A percentile compares a stretch with the other conserved stretches of the same genome.
Conservation (phyloP, 2,329 filamentous ascomycete genomes). For the Verticillium zaregamsianum region DNA sequence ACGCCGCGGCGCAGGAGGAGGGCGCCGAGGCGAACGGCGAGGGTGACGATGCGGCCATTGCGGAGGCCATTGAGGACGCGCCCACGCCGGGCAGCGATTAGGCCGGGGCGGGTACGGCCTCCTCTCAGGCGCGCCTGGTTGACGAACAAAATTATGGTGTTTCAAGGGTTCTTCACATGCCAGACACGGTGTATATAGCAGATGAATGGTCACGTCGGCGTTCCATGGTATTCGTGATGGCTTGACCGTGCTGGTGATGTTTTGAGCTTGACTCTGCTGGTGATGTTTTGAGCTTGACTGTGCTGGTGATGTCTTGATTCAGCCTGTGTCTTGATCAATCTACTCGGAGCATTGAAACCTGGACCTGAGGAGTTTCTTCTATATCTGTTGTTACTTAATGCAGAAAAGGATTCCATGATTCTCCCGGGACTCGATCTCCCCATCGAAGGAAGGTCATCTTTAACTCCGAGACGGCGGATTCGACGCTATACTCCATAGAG, state of each 20-base stretch:
- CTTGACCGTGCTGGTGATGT: not conserved
- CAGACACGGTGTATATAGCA: not conserved
- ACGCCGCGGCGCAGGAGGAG: not conserved
- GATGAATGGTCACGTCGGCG: not conserved
- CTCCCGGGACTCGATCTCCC: too few species aligned
- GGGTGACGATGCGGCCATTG: not conserved
- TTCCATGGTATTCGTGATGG: not conserved
- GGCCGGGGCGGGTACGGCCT: not conserved
- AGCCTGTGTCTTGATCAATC: too few species aligned
- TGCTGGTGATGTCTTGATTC: too few species aligned
- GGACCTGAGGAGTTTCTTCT: too few species aligned
- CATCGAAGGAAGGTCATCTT: too few species aligned
- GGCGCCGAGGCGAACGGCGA: not conserved
- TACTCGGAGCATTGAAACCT: too few species aligned
- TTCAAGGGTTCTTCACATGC: not conserved
- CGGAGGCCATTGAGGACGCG: slow-evolving; percentile 1
- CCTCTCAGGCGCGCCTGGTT: not conserved
- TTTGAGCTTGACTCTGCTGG: too few species aligned
- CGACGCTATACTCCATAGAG: too few species aligned
- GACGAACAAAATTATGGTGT: not conserved
- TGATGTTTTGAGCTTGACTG: too few species aligned
- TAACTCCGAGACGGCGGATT: too few species aligned
- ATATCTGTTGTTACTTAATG: too few species aligned
- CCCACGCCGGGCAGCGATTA: slow-evolving; percentile 1
- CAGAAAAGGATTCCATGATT: too few species aligned